These are phyloP conservation scores for Juncus inflexus DNA, from an alignment of 176 grass and related monocot genomes.

Conservation along the genomic window DNA sequence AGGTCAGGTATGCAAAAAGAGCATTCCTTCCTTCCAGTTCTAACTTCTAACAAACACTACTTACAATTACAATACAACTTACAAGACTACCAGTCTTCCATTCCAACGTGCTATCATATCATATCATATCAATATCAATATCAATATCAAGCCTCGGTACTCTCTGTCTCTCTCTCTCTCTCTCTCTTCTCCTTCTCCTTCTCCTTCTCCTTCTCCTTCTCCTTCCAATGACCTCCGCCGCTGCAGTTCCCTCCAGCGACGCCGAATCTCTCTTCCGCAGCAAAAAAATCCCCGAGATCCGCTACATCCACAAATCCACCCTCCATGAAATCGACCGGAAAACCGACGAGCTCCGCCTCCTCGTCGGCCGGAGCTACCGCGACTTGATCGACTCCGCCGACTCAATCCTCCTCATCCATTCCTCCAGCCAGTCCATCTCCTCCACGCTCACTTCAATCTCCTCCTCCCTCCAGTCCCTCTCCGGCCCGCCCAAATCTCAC, in stretches of 20 bases:
- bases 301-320: constrained; percentile 45
- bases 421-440: constrained; percentile 68
- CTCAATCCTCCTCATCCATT: constrained; percentile 85
- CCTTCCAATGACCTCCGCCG: constrained; percentile 29
- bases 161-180: not conserved
- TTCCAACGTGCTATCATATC: too few species aligned
- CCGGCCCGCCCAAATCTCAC: constrained; percentile 38
- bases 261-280: constrained; percentile 89
- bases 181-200: not conserved
- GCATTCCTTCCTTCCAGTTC: too few species aligned
- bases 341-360: constrained; percentile 93
- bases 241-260: constrained; percentile 37
- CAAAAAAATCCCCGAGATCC: constrained; percentile 88
- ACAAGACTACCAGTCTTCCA: too few species aligned
- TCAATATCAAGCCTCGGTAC: too few species aligned
- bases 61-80: too few species aligned
- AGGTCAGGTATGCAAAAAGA: too few species aligned
- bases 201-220: not conserved
- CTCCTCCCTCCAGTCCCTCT: constrained; percentile 59
- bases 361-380: constrained; percentile 94
- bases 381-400: constrained; percentile 95
- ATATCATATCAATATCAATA: too few species aligned
- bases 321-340: constrained; percentile 84
- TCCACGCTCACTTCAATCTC: constrained; percentile 64
- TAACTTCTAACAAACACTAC: too few species aligned